Percentiles rank a stretch among this genome's conserved stretches.
These are phyloP conservation scores for Monosiga brevicollis DNA, from an alignment of 78 protist genomes.

Conservation along the genomic window DNA sequence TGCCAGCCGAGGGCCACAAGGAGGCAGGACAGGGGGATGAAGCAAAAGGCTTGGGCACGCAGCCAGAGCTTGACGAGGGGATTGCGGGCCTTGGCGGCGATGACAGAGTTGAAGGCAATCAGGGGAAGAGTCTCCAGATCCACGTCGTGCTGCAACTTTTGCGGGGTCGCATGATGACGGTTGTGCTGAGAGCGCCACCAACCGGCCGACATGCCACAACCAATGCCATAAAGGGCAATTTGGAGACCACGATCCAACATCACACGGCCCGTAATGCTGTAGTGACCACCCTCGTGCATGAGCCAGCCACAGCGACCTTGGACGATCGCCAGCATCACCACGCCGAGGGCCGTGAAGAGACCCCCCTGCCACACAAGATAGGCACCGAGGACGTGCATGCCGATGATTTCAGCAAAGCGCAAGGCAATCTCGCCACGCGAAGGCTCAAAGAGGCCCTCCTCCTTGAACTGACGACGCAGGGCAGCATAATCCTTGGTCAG, in stretches of 20 bases:
- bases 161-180: slow-evolving; percentile 32
- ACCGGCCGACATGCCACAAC: slow-evolving; percentile 1
- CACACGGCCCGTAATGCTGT: slow-evolving; percentile 18
- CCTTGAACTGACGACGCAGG: neutral
- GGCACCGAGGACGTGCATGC: neutral
- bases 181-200: slow-evolving; percentile 24
- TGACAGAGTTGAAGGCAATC: neutral
- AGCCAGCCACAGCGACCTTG: slow-evolving; percentile 35
- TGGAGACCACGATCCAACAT: neutral
- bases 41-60: neutral
- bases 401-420: neutral
- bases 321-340: neutral
- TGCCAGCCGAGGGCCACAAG: slow-evolving; percentile 28
- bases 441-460: slow-evolving; percentile 27
- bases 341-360: neutral
- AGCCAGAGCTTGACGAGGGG: slow-evolving; percentile 5
- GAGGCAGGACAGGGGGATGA: neutral
- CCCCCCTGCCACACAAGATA: neutral
- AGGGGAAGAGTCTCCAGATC: slow-evolving; percentile 8
- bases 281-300: slow-evolving; percentile 30
- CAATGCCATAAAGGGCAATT: neutral
- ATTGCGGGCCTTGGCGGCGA: neutral
- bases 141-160: slow-evolving; percentile 22
- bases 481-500: neutral
- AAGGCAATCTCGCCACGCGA: neutral